Percentiles rank a stretch among this genome's conserved stretches.
Conservation (phyloP, 73 alveolate species). For the Stentor coeruleus region DNA sequence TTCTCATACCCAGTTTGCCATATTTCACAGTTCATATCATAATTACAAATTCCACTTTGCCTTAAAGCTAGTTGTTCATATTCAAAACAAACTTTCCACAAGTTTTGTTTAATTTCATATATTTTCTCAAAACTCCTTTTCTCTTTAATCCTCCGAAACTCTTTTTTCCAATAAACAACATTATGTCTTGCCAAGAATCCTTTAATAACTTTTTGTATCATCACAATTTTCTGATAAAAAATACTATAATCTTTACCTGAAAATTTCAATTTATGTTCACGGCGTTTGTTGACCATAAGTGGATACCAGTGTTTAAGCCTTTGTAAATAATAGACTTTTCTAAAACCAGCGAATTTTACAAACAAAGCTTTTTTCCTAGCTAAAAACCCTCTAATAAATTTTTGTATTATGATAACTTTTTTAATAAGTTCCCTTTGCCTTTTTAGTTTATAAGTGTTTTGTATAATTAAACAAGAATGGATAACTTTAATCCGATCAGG, state of each 20-base stretch:
- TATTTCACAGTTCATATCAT: neutral
- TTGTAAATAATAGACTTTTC: neutral
- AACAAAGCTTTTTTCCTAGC: neutral
- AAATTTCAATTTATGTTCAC: neutral
- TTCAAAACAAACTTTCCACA: neutral
- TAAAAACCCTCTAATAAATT: neutral
- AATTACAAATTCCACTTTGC: too few relatives aligned
- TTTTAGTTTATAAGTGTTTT: neutral
- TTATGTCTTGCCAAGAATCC: neutral
- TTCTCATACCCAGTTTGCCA: neutral
- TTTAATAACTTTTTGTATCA: neutral
- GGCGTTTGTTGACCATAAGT: neutral
- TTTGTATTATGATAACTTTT: neutral
- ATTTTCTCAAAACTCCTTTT: neutral
- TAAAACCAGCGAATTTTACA: neutral
- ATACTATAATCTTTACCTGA: neutral
- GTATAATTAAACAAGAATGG: slow-evolving; percentile 12
- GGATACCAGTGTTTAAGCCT: slow-evolving; percentile 2
- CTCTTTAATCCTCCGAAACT: neutral
- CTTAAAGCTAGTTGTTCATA: neutral
- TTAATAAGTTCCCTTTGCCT: neutral
- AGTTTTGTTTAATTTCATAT: neutral
- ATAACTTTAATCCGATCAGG: slow-evolving; percentile 7
- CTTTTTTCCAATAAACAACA: slow-evolving; percentile 1
- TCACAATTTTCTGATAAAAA: neutral